Base-by-base conservation (phyloP, 2,329 filamentous ascomycete species). In the Epichloe scottii region DNA sequence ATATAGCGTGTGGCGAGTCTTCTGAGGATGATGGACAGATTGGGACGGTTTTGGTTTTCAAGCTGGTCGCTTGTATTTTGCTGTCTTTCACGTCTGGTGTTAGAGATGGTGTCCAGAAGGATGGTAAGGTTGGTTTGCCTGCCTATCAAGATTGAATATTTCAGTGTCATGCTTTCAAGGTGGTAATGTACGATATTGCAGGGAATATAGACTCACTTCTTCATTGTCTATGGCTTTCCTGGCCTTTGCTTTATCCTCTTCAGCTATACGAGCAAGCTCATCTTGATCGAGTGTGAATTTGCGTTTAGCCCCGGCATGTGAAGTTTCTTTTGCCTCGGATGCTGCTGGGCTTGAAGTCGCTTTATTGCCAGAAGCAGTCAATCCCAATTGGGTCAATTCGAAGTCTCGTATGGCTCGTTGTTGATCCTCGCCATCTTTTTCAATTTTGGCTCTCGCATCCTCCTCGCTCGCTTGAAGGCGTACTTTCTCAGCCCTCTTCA, bases 51-150 rank as follows among this genome's bases (percentile, higher is more conserved):
- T 93, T 94, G 48, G 70, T 63, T 49, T 80, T 77, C 62, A 81
- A 83, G n/a, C 68, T 68, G 39, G 78, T 69, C 6, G 76, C 68
- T 60, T 81, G 72, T 49, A 82, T 71, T 49, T 75, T 71, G 46
- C 73, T 63, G 49, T 66, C 60, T 45, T 66, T 62, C 35, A 66
- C 65, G 40, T 68, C 66, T 12, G 89, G 89, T 0, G 87, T 94
- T 52, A 91, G 78, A 0, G 85, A 87, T 0, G 89, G 91, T 1
- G 91, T 85, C 93, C 91, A 97, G 69, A 97, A 97, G 0, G 89
- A 94, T 0, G 89, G 87, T 0, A 95, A 70, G 15, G 77, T 76
- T 1, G 80, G 77, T 66, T 85, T 87, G 8, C 77, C 73, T 3
- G 81, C 77, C 62, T 81, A 3, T 79, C 76, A 62, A 80, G 67